These are phyloP conservation scores for Trifolium subterraneum DNA, from an alignment of 306 rosid species.

Conservation along the genomic window DNA sequence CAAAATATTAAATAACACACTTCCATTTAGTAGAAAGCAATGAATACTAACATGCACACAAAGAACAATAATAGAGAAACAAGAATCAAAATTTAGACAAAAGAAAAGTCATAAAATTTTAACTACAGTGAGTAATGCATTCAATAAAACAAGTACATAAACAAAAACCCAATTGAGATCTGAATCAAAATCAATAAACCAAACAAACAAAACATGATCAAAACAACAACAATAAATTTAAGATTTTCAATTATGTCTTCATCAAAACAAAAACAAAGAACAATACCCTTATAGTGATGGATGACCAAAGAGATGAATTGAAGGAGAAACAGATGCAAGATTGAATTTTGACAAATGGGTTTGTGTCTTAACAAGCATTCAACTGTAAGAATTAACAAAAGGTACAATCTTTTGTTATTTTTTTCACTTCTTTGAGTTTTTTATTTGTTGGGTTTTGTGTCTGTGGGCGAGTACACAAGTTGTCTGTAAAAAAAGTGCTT, in stretches of 20 bases:
- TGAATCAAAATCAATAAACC: constrained; percentile 27
- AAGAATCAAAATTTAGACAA: constrained; percentile 15
- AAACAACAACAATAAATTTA: not conserved
- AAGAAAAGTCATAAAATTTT: constrained; percentile 19
- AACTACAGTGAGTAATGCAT: constrained; percentile 32
- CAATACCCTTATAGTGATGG: constrained; percentile 37
- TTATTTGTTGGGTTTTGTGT: constrained; percentile 17
- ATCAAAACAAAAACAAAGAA: not conserved
- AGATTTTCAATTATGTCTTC: not conserved
- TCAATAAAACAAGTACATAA: constrained; percentile 36
- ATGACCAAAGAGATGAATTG: constrained; percentile 24
- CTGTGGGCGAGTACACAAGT: constrained; percentile 33
- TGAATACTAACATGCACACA: constrained; percentile 19
- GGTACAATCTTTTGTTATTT: constrained; percentile 26
- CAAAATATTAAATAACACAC: constrained; percentile 23
- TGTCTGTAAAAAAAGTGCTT: not conserved
- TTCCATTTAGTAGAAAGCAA: constrained; percentile 19
- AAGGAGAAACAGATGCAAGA: constrained; percentile 28
- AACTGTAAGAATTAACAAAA: constrained; percentile 9
- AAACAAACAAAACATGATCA: constrained; percentile 24
- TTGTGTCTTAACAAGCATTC: constrained; percentile 28
- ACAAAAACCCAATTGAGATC: constrained; percentile 39
- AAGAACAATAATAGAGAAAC: constrained; percentile 15
- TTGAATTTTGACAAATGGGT: constrained; percentile 30
- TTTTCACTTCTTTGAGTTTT: constrained; percentile 24